Evolutionary conservation across 306 rosid genomes (phyloP).

Genomic region (Gastrolobium villosum): DNA sequence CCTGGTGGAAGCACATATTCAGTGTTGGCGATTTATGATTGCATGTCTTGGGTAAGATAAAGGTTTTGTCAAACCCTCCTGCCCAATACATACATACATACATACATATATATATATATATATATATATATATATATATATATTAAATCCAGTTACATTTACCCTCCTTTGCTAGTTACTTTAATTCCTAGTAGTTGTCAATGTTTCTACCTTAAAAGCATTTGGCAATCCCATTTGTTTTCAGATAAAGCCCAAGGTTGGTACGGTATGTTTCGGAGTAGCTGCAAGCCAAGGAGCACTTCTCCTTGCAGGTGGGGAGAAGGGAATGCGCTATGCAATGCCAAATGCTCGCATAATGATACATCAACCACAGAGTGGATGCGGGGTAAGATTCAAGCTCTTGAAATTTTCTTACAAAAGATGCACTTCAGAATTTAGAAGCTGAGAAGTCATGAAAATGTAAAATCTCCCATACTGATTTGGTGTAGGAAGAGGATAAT

Average conservation of each 20-base stretch:
- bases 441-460: constrained; percentile 16
- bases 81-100: background rate
- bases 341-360: constrained; percentile 98
- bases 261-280: constrained; percentile 91
- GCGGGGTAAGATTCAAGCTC: constrained; percentile 72
- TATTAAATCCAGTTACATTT: constrained; percentile 11
- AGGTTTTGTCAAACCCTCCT: background rate
- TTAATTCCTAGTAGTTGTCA: constrained; percentile 10
- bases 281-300: constrained; percentile 99
- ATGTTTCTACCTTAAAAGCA: constrained; percentile 32
- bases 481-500: constrained; percentile 11
- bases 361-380: constrained; percentile 96
- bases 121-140: too few relatives aligned
- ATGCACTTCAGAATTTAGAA: constrained; percentile 33
- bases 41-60: constrained; percentile 98
- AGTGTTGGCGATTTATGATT: constrained; percentile 93
- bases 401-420: constrained; percentile 33
- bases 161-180: constrained; percentile 32
- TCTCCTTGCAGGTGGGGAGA: constrained; percentile 99
- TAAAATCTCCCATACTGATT: constrained; percentile 22
- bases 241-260: constrained; percentile 99
- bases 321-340: constrained; percentile 98
- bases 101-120: too few relatives aligned
- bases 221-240: constrained; percentile 44
- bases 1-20: constrained; percentile 98